Evolutionary conservation across 441 rosid genomes (phyloP).

Genomic region (Manihot esculenta): DNA sequence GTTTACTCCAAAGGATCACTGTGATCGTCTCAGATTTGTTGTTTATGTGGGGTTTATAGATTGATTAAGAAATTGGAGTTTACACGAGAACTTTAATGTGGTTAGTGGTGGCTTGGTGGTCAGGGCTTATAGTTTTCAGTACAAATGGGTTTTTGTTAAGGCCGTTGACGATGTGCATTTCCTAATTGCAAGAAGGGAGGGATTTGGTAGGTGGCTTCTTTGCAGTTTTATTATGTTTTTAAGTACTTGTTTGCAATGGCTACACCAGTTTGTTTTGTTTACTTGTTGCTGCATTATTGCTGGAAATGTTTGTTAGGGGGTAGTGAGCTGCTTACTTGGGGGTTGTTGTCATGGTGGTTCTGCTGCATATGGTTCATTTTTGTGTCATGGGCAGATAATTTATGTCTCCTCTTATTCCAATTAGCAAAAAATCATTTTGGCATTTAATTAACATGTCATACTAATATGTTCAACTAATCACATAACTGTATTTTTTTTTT

Average conservation of each 20-base stretch:
- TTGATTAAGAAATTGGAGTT: conserved; percentile 40
- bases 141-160: conserved; percentile 88
- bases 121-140: conserved; percentile 90
- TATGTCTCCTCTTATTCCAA: neutral
- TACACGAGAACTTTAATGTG: conserved; percentile 48
- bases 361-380: conserved; percentile 72
- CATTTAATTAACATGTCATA: neutral
- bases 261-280: conserved; percentile 90
- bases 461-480: neutral
- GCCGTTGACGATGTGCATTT: conserved; percentile 70
- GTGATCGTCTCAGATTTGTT: conserved; percentile 76
- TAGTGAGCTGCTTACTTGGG: conserved; percentile 59
- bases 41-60: conserved; percentile 51
- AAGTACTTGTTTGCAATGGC: conserved; percentile 95
- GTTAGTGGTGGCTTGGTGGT: conserved; percentile 74
- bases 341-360: conserved; percentile 57
- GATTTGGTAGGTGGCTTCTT: conserved; percentile 83
- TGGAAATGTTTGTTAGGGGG: conserved; percentile 59
- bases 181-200: conserved; percentile 70
- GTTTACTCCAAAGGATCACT: conserved; percentile 61
- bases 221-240: conserved; percentile 70
- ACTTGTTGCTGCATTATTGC: conserved; percentile 80
- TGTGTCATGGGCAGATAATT: conserved; percentile 71
- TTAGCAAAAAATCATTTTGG: neutral
- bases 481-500: neutral